Evolutionary conservation across 2,329 filamentous ascomycete genomes (phyloP).

Genomic region (Dactylella cylindrospora): DNA sequence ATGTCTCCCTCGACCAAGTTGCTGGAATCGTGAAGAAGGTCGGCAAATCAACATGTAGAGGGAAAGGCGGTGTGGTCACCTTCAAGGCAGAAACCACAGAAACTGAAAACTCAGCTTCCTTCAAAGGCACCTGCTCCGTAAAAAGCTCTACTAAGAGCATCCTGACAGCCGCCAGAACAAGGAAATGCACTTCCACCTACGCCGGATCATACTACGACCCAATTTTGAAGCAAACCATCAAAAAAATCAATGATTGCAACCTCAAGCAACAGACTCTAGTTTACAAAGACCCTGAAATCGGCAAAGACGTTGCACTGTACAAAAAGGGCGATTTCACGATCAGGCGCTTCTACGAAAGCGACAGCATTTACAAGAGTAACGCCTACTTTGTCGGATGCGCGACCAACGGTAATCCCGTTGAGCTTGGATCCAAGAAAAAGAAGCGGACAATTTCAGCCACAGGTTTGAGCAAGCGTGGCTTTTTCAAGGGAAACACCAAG

Average conservation of each 20-base stretch:
- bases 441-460: not conserved
- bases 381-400: conserved; percentile 27
- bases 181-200: conserved; percentile 11
- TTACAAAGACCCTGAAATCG: conserved; percentile 19
- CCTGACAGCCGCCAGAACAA: conserved; percentile 4
- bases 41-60: conserved; percentile 26
- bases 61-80: conserved; percentile 25
- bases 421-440: conserved; percentile 10
- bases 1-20: conserved; percentile 22
- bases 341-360: conserved; percentile 23
- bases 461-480: conserved; percentile 8
- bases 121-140: conserved; percentile 22
- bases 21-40: conserved; percentile 13
- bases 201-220: conserved; percentile 14
- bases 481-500: conserved; percentile 31
- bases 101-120: conserved; percentile 16
- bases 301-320: conserved; percentile 20
- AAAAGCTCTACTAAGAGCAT: conserved; percentile 22
- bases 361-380: conserved; percentile 16
- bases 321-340: conserved; percentile 30
- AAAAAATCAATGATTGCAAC: conserved; percentile 17
- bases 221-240: conserved; percentile 12
- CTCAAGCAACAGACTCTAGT: conserved; percentile 14
- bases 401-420: conserved; percentile 10
- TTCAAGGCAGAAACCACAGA: conserved; percentile 29